These are phyloP conservation scores for Taphrina flavorubra DNA, from an alignment of 1,139 yeast genomes.

Conservation along the genomic window DNA sequence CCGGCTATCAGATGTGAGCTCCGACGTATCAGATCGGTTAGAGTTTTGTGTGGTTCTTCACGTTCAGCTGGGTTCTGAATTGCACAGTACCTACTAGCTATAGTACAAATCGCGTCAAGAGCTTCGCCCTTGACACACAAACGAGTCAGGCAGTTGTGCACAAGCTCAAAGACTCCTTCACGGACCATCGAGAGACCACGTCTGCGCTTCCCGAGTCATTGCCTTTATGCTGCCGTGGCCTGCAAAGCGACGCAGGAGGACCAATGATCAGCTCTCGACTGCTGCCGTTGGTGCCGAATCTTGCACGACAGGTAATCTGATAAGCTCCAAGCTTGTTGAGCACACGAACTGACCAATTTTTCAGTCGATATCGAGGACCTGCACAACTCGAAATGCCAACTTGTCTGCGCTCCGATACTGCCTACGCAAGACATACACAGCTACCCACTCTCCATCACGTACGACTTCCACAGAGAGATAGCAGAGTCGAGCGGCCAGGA, in stretches of 20 bases:
- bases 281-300: background rate
- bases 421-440: conserved; percentile 10
- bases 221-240: background rate
- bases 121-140: too few species aligned
- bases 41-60: conserved; percentile 2
- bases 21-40: conserved; percentile 24
- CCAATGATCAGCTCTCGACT: background rate
- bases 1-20: background rate
- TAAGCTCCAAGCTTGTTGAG: background rate
- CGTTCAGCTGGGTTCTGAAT: too few species aligned
- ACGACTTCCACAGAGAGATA: conserved; percentile 13
- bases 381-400: conserved; percentile 8
- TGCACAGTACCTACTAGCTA: too few species aligned
- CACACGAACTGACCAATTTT: background rate
- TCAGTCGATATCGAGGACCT: conserved; percentile 27
- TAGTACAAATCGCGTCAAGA: background rate
- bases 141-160: too few species aligned
- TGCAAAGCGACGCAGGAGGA: conserved; percentile 12
- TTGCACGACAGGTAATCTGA: conserved; percentile 19
- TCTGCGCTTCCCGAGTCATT: too few species aligned
- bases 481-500: conserved; percentile 5
- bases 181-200: too few species aligned
- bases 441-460: conserved; percentile 22
- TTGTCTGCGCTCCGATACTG: conserved; percentile 17
- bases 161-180: too few species aligned